phyloP scores from a whole-genome alignment of 148 eudicot genomes.

The Silene latifolia region DNA sequence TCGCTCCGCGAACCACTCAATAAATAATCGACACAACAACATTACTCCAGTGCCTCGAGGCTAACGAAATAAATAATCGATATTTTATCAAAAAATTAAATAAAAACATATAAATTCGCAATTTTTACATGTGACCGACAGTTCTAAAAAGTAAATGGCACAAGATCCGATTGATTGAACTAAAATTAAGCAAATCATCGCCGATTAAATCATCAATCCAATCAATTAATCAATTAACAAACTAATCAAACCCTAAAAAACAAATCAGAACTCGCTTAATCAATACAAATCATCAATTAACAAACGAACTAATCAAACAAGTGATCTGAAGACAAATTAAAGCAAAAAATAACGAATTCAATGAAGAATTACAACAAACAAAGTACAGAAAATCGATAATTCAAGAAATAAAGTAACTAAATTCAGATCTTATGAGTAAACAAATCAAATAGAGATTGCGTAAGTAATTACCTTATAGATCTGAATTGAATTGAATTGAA shows the following conservation, averaged over 20 bases:
- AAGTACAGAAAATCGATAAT: not conserved
- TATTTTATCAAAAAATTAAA: no score
- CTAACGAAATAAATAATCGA: no score
- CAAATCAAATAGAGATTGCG: not conserved
- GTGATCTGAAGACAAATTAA: slow-evolving; percentile 11
- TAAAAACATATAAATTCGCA: not conserved
- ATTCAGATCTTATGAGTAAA: not conserved
- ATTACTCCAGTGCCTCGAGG: no score
- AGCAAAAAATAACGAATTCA: not conserved
- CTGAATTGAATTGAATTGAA: not conserved
- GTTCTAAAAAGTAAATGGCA: not conserved
- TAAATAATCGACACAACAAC: no score
- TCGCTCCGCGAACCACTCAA: no score
- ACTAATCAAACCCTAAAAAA: not conserved
- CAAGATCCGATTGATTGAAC: slow-evolving; percentile 15
- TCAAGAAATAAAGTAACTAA: not conserved
- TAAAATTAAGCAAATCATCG: not conserved
- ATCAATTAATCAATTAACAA: not conserved
- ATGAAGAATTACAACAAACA: not conserved
- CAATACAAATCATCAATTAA: not conserved
- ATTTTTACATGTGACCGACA: not conserved
- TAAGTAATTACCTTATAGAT: not conserved
- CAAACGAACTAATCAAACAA: slow-evolving; percentile 1
- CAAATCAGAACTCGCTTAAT: not conserved
- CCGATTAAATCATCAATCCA: not conserved